Evolutionary conservation across 2,329 filamentous ascomycete genomes (phyloP).

Genomic region (Biscogniauxia marginata): DNA sequence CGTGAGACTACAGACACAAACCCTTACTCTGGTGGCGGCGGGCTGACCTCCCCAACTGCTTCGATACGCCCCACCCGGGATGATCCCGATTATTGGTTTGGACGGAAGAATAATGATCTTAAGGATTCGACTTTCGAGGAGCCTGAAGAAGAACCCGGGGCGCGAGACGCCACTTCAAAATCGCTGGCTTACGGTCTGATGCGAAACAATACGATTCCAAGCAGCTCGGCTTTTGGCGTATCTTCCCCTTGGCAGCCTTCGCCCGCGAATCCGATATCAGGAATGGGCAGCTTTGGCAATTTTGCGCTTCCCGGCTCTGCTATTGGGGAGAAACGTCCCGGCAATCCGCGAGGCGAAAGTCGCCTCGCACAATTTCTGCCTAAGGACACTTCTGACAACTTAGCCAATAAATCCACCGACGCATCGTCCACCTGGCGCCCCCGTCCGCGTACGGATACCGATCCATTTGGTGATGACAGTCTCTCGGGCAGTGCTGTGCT

Average conservation of each 20-base stretch:
- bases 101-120: slow-evolving; percentile 52
- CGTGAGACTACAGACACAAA: slow-evolving; percentile 76
- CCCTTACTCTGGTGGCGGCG: slow-evolving; percentile 50
- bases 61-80: slow-evolving; percentile 61
- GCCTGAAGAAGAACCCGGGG: slow-evolving; percentile 41
- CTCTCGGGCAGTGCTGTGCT: slow-evolving; percentile 70
- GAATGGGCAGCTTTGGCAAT: slow-evolving; percentile 85
- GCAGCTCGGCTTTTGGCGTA: slow-evolving; percentile 43
- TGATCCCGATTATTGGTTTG: slow-evolving; percentile 58
- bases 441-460: slow-evolving; percentile 68
- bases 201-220: slow-evolving; percentile 52
- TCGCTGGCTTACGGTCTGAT: slow-evolving; percentile 45
- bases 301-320: slow-evolving; percentile 68
- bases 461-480: slow-evolving; percentile 65
- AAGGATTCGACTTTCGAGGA: slow-evolving; percentile 55
- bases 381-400: slow-evolving; percentile 71
- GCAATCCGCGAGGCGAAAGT: slow-evolving; percentile 70
- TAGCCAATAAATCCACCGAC: slow-evolving; percentile 51
- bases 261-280: slow-evolving; percentile 56
- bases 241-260: slow-evolving; percentile 46
- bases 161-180: slow-evolving; percentile 32
- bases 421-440: slow-evolving; percentile 53
- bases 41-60: slow-evolving; percentile 60
- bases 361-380: slow-evolving; percentile 82
- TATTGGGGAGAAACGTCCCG: slow-evolving; percentile 71